phyloP scores from a whole-genome alignment of 352 stramenopile genomes.

The Phytophthora multivora region DNA sequence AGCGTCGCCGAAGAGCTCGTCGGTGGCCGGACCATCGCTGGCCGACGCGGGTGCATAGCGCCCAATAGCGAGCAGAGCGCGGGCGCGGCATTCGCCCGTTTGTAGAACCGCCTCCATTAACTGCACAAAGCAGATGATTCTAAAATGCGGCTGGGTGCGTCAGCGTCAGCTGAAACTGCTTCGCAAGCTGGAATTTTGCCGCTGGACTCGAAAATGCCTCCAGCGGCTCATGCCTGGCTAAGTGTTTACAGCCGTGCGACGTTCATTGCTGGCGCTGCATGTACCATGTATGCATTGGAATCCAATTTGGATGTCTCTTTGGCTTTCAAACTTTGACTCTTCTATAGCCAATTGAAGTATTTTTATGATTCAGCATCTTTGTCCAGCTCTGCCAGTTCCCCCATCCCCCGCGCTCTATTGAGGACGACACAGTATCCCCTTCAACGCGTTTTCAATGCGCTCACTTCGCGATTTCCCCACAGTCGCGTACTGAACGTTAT shows the following conservation, averaged over 20 bases:
- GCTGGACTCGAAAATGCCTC: neutral
- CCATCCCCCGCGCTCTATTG: constrained; percentile 12
- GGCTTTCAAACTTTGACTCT: neutral
- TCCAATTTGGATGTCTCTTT: constrained; percentile 7
- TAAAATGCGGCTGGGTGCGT: constrained; percentile 14
- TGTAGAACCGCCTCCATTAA: constrained; percentile 21
- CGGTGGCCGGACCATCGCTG: too few species aligned
- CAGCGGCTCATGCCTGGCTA: too few species aligned
- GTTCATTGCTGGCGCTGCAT: neutral
- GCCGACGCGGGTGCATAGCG: constrained; percentile 8
- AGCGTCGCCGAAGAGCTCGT: too few species aligned
- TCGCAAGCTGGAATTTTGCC: constrained; percentile 10
- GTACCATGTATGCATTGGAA: neutral
- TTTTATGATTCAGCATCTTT: constrained; percentile 2
- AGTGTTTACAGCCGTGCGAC: constrained; percentile 7
- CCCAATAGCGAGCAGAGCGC: neutral
- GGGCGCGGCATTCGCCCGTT: constrained; percentile 10
- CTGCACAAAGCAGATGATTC: constrained; percentile 14
- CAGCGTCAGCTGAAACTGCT: constrained; percentile 17
- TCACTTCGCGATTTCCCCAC: constrained; percentile 32
- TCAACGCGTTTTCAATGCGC: constrained; percentile 7
- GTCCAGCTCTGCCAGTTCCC: constrained; percentile 5
- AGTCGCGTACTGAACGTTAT: neutral
- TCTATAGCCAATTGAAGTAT: constrained; percentile 23
- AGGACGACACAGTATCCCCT: neutral